phyloP scores from a whole-genome alignment of 306 rosid genomes.

The Rosa multiflora region DNA sequence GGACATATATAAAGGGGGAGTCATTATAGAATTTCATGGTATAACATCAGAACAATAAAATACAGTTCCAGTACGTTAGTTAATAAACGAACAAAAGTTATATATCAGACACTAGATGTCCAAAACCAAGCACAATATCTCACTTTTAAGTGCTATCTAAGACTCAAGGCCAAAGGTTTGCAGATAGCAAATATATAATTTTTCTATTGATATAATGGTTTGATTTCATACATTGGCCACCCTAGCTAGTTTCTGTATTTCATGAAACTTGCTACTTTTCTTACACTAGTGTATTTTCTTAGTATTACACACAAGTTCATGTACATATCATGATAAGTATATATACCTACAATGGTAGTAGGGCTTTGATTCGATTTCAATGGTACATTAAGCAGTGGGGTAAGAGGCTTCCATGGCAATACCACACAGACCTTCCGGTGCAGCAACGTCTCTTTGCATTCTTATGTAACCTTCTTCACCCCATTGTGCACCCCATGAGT shows the following conservation, averaged over 20 bases:
- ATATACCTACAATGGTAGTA: background rate
- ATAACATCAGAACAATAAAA: too few species aligned
- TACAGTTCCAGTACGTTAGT: too few species aligned
- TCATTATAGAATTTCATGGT: too few species aligned
- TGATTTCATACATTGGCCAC: background rate
- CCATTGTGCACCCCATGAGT: slow-evolving; percentile 13
- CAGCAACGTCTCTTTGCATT: background rate
- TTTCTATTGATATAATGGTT: background rate
- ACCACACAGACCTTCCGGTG: background rate
- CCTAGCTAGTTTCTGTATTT: background rate
- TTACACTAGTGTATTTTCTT: background rate
- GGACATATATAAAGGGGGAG: too few species aligned
- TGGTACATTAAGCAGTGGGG: background rate
- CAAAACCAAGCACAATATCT: too few species aligned
- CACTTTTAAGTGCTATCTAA: too few species aligned
- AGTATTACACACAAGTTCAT: background rate
- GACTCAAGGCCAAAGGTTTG: too few species aligned
- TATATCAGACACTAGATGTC: too few species aligned
- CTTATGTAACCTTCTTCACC: slow-evolving; percentile 8
- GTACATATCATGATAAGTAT: background rate
- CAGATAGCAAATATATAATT: background rate
- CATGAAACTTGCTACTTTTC: background rate
- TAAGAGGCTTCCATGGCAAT: slow-evolving; percentile 9
- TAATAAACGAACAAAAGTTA: too few species aligned
- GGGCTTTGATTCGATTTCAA: background rate